Evolutionary conservation across 805 yeast genomes (phyloP), one percentile per base, ranked within the genome.

Genomic region (Starmerella asiatica): DNA sequence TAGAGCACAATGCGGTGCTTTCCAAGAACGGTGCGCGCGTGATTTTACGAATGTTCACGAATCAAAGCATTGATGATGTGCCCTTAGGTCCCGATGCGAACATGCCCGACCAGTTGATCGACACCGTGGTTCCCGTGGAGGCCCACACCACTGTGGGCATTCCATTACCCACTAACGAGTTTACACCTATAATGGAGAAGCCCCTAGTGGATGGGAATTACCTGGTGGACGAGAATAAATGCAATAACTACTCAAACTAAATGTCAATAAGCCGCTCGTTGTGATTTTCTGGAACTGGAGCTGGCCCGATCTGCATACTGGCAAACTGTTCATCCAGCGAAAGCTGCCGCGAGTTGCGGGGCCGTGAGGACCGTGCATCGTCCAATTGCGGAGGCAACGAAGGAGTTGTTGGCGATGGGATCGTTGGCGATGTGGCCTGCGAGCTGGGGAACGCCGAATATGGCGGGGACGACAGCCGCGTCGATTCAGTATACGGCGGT

Each of bases 11-110:
- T 53, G 61, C 79, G 39, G 97, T 91, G 5, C 62, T 88, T 46
- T 84, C 96, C 0, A 91, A 88, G 52, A 78, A 80, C 11, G 97
- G 91, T 0, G 84, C 94, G 0, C 60, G 71, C 12, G 66, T 88
- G 2, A 73, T 88, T 5, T 51, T 86, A 14, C 75, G 77, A 14
- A 54, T 65, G 14, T 64, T 91, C 4, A 53, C 77, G 21, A 86
- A 83, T 0, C 60, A 66, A 21, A 64, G 64, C 20, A 42, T 76
- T 9, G 69, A 72, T 17, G 62, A 63, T 4, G 47, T 60, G 11
- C 55, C 59, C 2, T 43, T 42, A n/a, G 64, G 64, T 6, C 62
- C 63, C 1, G 64, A 60, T 36, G 51, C 52, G 4, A 56, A 58
- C 34, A 39, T 59, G 11, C 44, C 47, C 4, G 17, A 21, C 3